These are phyloP conservation scores for Camellia sinensis DNA, from an alignment of 148 eudicot species.

Conservation along the genomic window DNA sequence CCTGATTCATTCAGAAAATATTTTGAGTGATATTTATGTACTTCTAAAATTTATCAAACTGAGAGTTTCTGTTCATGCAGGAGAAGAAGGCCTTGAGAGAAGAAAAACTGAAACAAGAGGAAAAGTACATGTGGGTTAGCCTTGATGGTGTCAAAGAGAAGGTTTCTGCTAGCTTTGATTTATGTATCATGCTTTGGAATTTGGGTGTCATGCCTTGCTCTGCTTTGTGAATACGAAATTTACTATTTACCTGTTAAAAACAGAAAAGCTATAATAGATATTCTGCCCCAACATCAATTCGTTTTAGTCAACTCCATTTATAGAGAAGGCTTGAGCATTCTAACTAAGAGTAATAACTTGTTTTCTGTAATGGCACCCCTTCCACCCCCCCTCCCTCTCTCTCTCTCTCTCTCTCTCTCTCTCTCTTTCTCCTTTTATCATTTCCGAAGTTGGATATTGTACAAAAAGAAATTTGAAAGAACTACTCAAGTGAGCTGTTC, in stretches of 20 bases:
- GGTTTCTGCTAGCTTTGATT: slow-evolving; percentile 37
- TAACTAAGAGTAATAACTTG: background rate
- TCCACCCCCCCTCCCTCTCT: too few species aligned
- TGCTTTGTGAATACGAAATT: background rate
- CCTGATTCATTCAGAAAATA: background rate
- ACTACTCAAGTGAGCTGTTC: background rate
- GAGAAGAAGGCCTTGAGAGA: slow-evolving; percentile 93
- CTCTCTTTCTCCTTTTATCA: background rate
- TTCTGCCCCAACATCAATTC: background rate
- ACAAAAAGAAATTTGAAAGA: background rate
- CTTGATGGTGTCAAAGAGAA: slow-evolving; percentile 95
- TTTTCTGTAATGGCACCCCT: background rate
- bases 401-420: too few species aligned
- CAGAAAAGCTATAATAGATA: background rate
- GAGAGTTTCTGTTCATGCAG: slow-evolving; percentile 34
- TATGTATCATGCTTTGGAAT: slow-evolving; percentile 3
- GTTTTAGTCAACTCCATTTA: background rate
- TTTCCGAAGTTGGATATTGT: background rate
- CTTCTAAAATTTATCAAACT: background rate
- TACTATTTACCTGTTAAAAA: slow-evolving; percentile 10
- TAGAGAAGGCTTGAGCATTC: background rate
- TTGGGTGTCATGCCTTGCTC: background rate
- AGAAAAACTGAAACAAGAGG: slow-evolving; percentile 89
- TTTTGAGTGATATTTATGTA: background rate
- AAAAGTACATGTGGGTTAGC: slow-evolving; percentile 98